Percentiles rank a stretch among this genome's conserved stretches.
These are phyloP conservation scores for Heliamphora pulchella DNA, from an alignment of 179 eudicot species.

Conservation along the genomic window DNA sequence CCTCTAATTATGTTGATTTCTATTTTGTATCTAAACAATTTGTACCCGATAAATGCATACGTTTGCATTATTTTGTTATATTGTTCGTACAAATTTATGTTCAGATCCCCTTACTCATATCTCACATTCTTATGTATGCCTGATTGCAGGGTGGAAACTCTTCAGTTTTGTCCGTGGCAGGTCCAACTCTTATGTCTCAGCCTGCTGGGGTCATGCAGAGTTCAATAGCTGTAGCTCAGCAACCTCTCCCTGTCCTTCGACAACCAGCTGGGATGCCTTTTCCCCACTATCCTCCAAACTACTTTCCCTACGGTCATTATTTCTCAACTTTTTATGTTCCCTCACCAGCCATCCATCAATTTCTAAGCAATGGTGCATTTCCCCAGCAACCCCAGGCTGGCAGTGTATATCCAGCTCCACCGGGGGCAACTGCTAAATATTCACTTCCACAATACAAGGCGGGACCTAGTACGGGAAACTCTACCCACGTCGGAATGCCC, in stretches of 20 bases:
- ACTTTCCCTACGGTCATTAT: slow-evolving; percentile 62
- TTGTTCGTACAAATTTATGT: background rate
- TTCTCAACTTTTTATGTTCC: slow-evolving; percentile 60
- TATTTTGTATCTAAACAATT: background rate
- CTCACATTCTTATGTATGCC: slow-evolving; percentile 7
- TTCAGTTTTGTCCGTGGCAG: slow-evolving; percentile 33
- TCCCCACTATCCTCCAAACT: slow-evolving; percentile 68
- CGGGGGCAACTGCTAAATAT: slow-evolving; percentile 49
- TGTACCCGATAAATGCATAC: background rate
- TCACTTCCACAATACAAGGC: slow-evolving; percentile 68
- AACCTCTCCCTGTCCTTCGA: slow-evolving; percentile 54
- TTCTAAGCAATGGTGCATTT: slow-evolving; percentile 55
- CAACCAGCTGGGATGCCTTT: slow-evolving; percentile 69
- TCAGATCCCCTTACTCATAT: background rate
- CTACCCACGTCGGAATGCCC: slow-evolving; percentile 46
- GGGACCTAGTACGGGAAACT: slow-evolving; percentile 48
- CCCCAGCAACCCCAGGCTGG: slow-evolving; percentile 73
- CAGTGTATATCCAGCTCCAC: slow-evolving; percentile 51
- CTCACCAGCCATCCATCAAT: slow-evolving; percentile 66
- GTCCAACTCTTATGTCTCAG: slow-evolving; percentile 51
- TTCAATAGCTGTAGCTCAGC: slow-evolving; percentile 51
- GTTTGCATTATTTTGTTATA: background rate
- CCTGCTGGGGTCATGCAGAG: slow-evolving; percentile 60
- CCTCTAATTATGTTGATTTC: background rate
- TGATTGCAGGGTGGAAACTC: slow-evolving; percentile 47